Evolutionary conservation across 352 stramenopile species (phyloP).

Genomic region (Globisporangium perplexum): DNA sequence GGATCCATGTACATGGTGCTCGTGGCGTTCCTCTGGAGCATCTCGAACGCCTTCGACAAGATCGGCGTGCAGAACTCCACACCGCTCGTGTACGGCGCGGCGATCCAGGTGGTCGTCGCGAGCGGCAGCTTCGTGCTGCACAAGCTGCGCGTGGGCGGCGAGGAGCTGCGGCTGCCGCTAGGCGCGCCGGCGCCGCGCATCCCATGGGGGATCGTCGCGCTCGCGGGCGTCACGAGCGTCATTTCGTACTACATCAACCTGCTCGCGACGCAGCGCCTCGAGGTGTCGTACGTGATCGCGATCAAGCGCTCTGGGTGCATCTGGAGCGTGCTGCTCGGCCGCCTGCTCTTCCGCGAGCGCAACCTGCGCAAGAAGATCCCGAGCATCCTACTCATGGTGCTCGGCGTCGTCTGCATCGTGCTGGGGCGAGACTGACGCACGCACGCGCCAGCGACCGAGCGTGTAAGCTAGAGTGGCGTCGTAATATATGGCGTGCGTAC

Average conservation of each 20-base stretch:
- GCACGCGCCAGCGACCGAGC: not conserved
- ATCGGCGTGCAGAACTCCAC: constrained; percentile 80
- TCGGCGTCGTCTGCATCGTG: constrained; percentile 76
- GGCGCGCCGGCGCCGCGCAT: constrained; percentile 43
- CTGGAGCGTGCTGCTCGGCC: constrained; percentile 72
- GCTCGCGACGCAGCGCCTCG: constrained; percentile 65
- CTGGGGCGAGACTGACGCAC: constrained; percentile 41
- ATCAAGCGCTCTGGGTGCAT: constrained; percentile 84
- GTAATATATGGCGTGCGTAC: not conserved
- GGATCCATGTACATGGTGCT: constrained; percentile 80
- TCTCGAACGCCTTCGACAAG: constrained; percentile 82
- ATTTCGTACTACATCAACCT: constrained; percentile 86
- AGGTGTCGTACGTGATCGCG: constrained; percentile 81
- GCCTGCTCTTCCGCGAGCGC: constrained; percentile 65
- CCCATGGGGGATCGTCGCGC: constrained; percentile 64
- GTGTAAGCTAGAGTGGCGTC: not conserved
- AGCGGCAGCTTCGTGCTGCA: constrained; percentile 55
- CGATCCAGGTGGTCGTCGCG: constrained; percentile 69
- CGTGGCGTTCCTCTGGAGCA: constrained; percentile 78
- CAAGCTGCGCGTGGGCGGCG: constrained; percentile 43
- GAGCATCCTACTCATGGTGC: constrained; percentile 75
- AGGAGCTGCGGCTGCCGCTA: constrained; percentile 59
- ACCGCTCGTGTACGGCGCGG: constrained; percentile 60
- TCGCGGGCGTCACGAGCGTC: constrained; percentile 62
- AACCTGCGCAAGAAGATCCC: constrained; percentile 78